Base-by-base conservation (phyloP, 1,139 yeast genomes). In the Suhomyces guaymorum region DNA sequence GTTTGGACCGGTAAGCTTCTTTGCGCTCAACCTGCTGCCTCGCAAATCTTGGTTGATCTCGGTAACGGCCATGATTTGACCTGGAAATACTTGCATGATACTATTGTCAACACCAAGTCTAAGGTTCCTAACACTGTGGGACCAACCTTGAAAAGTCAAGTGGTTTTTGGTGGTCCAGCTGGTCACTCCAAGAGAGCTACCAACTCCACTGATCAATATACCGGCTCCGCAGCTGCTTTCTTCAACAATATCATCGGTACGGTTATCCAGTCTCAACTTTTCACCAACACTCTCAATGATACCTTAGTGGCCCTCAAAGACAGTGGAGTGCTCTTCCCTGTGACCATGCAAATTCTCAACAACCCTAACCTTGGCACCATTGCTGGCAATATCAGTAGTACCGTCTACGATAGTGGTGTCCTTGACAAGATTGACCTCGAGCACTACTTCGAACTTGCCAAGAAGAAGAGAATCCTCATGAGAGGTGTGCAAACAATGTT, bases 161-260 rank as follows among this genome's bases (percentile, higher is more conserved):
- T 39, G 14, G 37, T 40, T n/a, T 47, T 47, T 20, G 32, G 33
- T 6, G 10, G 19, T 17, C 28, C 26, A 17, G 19, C 5, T 8
- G 19, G 8, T 15, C 14, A 12, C 10, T 15, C 8, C 15, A 44
- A 37, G 15, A 41, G 54, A 37, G 41, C 37, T 19, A 36, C 41
- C 15, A 39, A 32, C 19, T 39, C 42, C 15, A 31, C 35, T 26
- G 44, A 44, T 35, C 38, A 43, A 28, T 58, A 55, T 37, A 33
- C 49, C 19, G 75, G 75, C 4, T 58, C 70, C 8, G 64, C 71
- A 2, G 46, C 47, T 27, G 43, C 53, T 4, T 69, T 70, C 39
- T 26, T 68, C 22, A 54, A 51, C 38, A 69, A 69, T 44, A 35
- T 67, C 13, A 40, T 61, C 6, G 57, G 58, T 24, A 51, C 59